Conservation (phyloP, 192 early-diverging fungal species). For the Coemansia sp. region DNA sequence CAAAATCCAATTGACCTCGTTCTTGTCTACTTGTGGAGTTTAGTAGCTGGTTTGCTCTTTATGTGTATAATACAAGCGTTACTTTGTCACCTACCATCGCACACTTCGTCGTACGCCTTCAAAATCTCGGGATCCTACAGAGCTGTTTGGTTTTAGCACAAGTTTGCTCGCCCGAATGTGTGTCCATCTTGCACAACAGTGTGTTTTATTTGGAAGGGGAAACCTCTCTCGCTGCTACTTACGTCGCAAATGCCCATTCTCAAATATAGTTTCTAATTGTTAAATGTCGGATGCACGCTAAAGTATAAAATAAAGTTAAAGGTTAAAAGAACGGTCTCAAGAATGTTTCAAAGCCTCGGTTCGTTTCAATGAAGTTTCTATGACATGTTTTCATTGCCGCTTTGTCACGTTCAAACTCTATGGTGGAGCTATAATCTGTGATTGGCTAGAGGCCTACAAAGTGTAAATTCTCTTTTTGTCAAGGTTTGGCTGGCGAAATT, state of each 20-base stretch:
- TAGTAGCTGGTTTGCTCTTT: not conserved
- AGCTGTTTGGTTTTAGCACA: not conserved
- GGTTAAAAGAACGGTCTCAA: too few species aligned
- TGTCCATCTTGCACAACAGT: not conserved
- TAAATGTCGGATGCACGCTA: not conserved
- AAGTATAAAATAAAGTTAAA: too few species aligned
- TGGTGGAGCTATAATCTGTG: too few species aligned
- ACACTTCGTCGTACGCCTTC: conserved; percentile 57
- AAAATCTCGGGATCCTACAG: conserved; percentile 50
- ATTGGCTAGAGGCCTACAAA: too few species aligned
- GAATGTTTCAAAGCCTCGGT: not conserved
- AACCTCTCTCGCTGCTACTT: not conserved
- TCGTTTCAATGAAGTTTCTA: too few species aligned
- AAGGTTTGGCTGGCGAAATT: too few species aligned
- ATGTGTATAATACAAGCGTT: not conserved
- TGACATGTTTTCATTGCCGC: too few species aligned
- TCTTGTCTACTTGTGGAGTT: conserved; percentile 42
- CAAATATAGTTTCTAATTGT: not conserved
- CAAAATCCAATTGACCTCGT: conserved; percentile 61
- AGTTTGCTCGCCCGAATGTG: not conserved
- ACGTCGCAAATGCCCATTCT: conserved; percentile 11
- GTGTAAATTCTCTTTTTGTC: too few species aligned
- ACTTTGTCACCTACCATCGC: conserved; percentile 44
- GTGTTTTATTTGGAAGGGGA: not conserved
- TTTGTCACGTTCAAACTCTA: too few species aligned